Evolutionary conservation across 2,329 filamentous ascomycete genomes (phyloP).

Genomic region (Pseudogymnoascus sp.): DNA sequence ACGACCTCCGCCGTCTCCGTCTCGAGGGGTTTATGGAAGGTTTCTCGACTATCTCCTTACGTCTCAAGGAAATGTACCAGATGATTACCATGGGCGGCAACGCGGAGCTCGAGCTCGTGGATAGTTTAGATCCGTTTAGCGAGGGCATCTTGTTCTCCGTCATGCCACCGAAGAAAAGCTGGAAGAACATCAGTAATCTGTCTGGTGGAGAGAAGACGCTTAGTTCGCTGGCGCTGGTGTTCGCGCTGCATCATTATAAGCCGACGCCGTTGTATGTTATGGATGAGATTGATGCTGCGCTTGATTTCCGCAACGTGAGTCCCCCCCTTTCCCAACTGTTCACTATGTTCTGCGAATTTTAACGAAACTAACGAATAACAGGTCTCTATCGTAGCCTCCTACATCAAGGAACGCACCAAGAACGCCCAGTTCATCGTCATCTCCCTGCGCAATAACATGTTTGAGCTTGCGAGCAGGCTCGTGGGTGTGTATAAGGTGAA

Average conservation of each 20-base stretch:
- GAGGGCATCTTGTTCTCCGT: slow-evolving; percentile 96
- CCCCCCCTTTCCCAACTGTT: background rate
- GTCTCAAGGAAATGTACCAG: slow-evolving; percentile 99
- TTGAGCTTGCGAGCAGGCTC: slow-evolving; percentile 89
- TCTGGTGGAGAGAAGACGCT: slow-evolving; percentile 97
- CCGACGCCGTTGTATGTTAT: slow-evolving; percentile 97
- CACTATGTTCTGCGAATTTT: background rate
- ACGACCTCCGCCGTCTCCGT: slow-evolving; percentile 81
- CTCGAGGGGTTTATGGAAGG: slow-evolving; percentile 98
- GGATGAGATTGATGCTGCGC: slow-evolving; percentile 97
- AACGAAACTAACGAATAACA: slow-evolving; percentile 31
- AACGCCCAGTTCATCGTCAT: slow-evolving; percentile 99
- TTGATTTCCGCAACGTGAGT: slow-evolving; percentile 96
- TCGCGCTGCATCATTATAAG: slow-evolving; percentile 96
- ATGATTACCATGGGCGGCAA: slow-evolving; percentile 99
- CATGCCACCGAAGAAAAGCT: slow-evolving; percentile 99
- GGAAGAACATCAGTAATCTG: slow-evolving; percentile 98
- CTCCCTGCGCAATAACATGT: slow-evolving; percentile 98
- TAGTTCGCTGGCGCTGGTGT: slow-evolving; percentile 88
- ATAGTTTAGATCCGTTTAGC: slow-evolving; percentile 91
- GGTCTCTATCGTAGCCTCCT: slow-evolving; percentile 96
- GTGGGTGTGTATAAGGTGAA: slow-evolving; percentile 99
- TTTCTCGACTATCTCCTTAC: slow-evolving; percentile 85
- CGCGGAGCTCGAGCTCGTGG: slow-evolving; percentile 92
- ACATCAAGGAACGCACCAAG: slow-evolving; percentile 98